phyloP scores from a whole-genome alignment of 2,329 filamentous ascomycete genomes.

The Microdochium nivale region DNA sequence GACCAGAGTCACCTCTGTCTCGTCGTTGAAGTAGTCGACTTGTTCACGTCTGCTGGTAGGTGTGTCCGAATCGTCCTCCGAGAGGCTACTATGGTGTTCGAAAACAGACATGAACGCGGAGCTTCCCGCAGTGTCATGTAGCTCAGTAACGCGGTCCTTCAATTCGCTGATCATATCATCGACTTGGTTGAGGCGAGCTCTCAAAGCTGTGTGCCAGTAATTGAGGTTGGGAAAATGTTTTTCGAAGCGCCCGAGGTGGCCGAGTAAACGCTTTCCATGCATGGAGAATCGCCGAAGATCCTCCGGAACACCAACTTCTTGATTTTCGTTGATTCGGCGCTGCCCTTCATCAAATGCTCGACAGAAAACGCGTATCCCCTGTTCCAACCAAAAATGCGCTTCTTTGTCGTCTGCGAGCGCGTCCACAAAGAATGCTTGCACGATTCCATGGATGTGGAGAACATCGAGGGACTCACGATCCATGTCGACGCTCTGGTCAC shows the following conservation, averaged over 20 bases:
- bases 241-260: constrained; percentile 31
- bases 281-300: constrained; percentile 44
- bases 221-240: constrained; percentile 20
- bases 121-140: constrained; percentile 24
- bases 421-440: constrained; percentile 44
- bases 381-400: constrained; percentile 38
- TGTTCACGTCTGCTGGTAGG: constrained; percentile 23
- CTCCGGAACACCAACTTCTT: constrained; percentile 34
- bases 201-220: constrained; percentile 22
- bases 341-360: constrained; percentile 38
- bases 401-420: constrained; percentile 30
- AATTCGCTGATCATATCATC: constrained; percentile 32
- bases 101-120: constrained; percentile 36
- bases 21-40: background rate
- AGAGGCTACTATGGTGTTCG: constrained; percentile 38
- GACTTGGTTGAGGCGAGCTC: constrained; percentile 26
- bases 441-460: constrained; percentile 40
- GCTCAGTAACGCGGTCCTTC: constrained; percentile 28
- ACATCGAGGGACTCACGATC: constrained; percentile 37
- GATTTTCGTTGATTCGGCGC: constrained; percentile 29
- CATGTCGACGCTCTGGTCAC: constrained; percentile 29
- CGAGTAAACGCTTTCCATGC: constrained; percentile 37
- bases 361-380: constrained; percentile 38
- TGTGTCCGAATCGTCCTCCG: constrained; percentile 35
- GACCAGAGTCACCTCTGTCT: constrained; percentile 11